These are phyloP conservation scores for Cytospora paraplurivora DNA, from an alignment of 2,329 filamentous ascomycete species.

Conservation along the genomic window DNA sequence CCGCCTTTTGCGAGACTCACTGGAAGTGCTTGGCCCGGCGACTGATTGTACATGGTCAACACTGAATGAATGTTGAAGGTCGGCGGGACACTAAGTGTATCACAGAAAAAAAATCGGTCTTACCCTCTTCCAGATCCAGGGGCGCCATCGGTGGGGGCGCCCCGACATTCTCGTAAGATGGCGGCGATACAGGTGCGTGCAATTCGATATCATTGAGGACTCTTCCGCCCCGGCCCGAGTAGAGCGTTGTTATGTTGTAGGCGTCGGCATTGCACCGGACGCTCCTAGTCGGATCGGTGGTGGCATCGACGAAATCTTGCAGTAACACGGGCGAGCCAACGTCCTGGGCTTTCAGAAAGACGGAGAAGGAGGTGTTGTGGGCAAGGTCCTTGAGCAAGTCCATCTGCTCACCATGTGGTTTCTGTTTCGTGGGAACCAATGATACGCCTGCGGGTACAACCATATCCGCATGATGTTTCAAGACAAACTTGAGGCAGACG, in stretches of 20 bases:
- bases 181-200: neutral
- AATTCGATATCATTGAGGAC: neutral
- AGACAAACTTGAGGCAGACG: neutral
- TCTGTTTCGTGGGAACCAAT: slow-evolving; percentile 4
- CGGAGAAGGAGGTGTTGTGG: neutral
- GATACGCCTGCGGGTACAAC: slow-evolving; percentile 3
- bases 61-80: neutral
- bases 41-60: neutral
- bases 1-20: neutral
- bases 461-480: slow-evolving; percentile 2
- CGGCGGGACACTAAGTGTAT: neutral
- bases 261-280: slow-evolving; percentile 37
- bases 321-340: neutral
- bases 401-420: slow-evolving; percentile 3
- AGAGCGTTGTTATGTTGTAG: slow-evolving; percentile 49
- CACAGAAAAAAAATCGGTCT: neutral
- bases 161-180: slow-evolving; percentile 1
- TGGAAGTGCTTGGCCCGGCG: neutral
- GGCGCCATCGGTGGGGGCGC: neutral
- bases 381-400: slow-evolving; percentile 13
- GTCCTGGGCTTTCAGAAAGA: neutral
- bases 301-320: neutral
- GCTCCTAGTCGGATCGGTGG: neutral
- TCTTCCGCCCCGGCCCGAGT: slow-evolving; percentile 38
- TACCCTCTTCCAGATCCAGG: neutral